These are phyloP conservation scores for Gnetum montanum DNA, from an alignment of 75 land plant genomes.

Conservation along the genomic window DNA sequence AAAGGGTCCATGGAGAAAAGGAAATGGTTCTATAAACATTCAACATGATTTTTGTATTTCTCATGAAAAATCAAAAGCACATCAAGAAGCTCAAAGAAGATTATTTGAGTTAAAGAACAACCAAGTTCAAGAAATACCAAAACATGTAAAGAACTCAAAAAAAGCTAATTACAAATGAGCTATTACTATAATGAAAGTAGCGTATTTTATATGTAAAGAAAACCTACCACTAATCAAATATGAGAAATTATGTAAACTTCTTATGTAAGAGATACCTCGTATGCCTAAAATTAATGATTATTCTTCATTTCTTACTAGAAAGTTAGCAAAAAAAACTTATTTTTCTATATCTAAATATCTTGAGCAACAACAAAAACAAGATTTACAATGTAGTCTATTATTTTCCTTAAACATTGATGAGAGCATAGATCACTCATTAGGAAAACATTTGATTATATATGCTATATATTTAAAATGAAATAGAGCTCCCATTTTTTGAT, in stretches of 20 bases:
- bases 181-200: not conserved
- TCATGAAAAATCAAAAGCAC: too few species aligned
- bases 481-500: not conserved
- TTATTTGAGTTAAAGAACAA: too few species aligned
- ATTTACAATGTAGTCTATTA: not conserved
- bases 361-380: not conserved
- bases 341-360: not conserved
- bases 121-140: not conserved
- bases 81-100: too few species aligned
- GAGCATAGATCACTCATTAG: not conserved
- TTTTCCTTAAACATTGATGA: not conserved
- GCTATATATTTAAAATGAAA: not conserved
- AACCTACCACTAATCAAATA: not conserved
- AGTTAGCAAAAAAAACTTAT: not conserved
- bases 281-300: not conserved
- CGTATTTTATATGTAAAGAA: too few species aligned
- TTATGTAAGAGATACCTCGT: not conserved
- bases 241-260: not conserved
- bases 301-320: not conserved
- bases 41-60: too few species aligned
- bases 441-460: too few species aligned
- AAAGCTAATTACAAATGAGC: not conserved
- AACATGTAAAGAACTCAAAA: not conserved
- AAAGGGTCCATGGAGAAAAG: too few species aligned
- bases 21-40: too few species aligned